Base-by-base conservation (phyloP, 2,329 filamentous ascomycete genomes). In the Aspergillus sp. region DNA sequence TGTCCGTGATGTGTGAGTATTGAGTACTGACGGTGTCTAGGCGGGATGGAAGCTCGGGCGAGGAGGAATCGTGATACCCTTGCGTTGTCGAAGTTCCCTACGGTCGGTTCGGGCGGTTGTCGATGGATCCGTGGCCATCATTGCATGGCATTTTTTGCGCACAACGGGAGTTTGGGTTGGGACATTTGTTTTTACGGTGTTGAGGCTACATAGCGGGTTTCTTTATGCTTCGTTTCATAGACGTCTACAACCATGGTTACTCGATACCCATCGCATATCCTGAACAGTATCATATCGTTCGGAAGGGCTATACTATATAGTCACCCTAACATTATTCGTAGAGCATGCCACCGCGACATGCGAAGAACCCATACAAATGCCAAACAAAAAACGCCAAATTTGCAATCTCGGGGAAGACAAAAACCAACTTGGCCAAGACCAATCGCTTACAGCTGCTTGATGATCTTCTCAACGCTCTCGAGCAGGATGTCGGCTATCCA, bases 401-500 rank as follows among this genome's bases (percentile, higher is more conserved):
- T 45, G 40, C 40, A 42, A 42, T 56, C 43, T 40, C 42, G 48
- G 36, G 22, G 17, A 50, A 52, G 33, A 53, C 47, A 45, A 53
- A 24, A 17, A 47, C 13, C 26, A 58, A 52, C 26, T 10, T 24
- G 22, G 22, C 19, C 45, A 47, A 45, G 32, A 26, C 30, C 43
- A 20, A 10, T 36, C 14, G n/a, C 44, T 56, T 67, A 76, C 46
- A 72, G 60, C 46, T 65, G 63, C 68, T 76, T 82, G 60, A 85
- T 81, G 60, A 91, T 78, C 79, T 88, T 90, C 79, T 95, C 90
- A 60, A 95, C 68, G 20, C 80, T 82, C 63, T 89, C 90, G 45
- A 95, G 73, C 63, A 96, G 76, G 54, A 96, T 85, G 74, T 96
- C 89, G 19, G 88, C 72, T 75, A 55, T 14, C 9, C 54, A 49